phyloP scores from a whole-genome alignment of 2,329 filamentous ascomycete genomes.

The Chrysoporthe cubensis region DNA sequence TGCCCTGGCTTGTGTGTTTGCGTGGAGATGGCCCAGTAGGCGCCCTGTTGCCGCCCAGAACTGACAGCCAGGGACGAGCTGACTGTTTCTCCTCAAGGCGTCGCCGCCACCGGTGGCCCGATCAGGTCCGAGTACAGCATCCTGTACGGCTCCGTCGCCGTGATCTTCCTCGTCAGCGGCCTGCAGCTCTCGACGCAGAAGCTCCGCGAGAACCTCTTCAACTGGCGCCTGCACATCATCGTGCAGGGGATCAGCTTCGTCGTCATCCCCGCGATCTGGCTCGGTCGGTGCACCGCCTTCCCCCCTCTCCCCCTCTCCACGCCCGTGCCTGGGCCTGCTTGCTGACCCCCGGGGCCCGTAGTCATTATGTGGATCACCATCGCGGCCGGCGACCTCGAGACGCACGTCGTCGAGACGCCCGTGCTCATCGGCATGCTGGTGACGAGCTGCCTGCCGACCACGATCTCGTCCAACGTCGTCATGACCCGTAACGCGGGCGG shows the following conservation, averaged over 20 bases:
- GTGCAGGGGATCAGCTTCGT: constrained; percentile 71
- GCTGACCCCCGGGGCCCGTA: constrained; percentile 32
- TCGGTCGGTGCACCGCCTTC: constrained; percentile 45
- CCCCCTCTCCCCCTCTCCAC: background rate
- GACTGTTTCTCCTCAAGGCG: constrained; percentile 38
- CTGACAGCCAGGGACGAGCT: background rate
- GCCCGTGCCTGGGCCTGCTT: background rate
- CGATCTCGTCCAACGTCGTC: constrained; percentile 73
- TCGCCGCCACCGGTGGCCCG: constrained; percentile 52
- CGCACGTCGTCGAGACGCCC: constrained; percentile 63
- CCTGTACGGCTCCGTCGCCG: constrained; percentile 68
- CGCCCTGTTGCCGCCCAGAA: constrained; percentile 20
- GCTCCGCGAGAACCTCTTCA: constrained; percentile 62
- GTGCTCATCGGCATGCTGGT: constrained; percentile 71
- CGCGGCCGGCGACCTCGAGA: constrained; percentile 51
- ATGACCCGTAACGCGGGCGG: constrained; percentile 73
- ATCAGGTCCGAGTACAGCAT: constrained; percentile 62
- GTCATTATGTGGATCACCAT: constrained; percentile 53
- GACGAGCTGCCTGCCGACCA: constrained; percentile 71
- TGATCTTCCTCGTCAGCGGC: constrained; percentile 74
- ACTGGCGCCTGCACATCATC: constrained; percentile 70
- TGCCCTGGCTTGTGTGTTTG: constrained; percentile 54
- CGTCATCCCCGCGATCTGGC: constrained; percentile 65
- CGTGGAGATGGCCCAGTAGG: constrained; percentile 49
- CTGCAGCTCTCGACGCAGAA: constrained; percentile 68